Evolutionary conservation across 1,284 basidiomycete species (phyloP).

Genomic region (Ustilago nuda): DNA sequence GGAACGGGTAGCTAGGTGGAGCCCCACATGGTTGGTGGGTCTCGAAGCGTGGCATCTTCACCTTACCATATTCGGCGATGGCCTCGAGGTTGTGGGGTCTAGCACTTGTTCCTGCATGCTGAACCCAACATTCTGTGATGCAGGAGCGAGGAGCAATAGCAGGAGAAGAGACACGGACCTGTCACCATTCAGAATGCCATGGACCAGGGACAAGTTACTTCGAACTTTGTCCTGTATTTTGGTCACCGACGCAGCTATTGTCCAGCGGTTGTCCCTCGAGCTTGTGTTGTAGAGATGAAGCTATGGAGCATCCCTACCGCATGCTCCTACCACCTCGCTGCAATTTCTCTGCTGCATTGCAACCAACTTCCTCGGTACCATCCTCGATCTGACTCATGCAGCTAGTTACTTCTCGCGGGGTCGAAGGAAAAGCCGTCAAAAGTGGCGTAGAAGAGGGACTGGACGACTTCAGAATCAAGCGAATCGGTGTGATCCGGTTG

Average conservation of each 20-base stretch:
- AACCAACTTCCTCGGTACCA: too few species aligned
- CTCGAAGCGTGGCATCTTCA: not conserved
- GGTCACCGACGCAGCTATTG: not conserved
- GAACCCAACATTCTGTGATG: constrained; percentile 1
- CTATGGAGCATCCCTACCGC: not conserved
- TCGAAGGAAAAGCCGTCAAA: too few species aligned
- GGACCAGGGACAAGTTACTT: not conserved
- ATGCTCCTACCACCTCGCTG: not conserved
- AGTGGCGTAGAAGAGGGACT: too few species aligned
- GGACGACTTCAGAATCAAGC: too few species aligned
- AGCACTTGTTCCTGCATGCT: constrained; percentile 6
- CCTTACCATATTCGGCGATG: not conserved
- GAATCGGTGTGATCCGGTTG: constrained; percentile 8
- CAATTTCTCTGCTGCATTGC: not conserved
- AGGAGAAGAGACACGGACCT: too few species aligned
- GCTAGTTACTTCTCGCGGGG: too few species aligned
- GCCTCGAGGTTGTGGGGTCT: not conserved
- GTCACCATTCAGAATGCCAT: too few species aligned
- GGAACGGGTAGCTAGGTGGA: constrained; percentile 2
- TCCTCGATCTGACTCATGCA: too few species aligned
- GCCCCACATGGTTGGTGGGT: constrained; percentile 10
- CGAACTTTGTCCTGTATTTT: not conserved
- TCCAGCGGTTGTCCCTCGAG: not conserved
- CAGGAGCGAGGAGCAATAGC: not conserved
- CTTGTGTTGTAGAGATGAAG: not conserved